A percentile compares a stretch with the other conserved stretches of the same genome.
Conservation (phyloP, 1,284 basidiomycete species). For the Leccinum subfulvum region DNA sequence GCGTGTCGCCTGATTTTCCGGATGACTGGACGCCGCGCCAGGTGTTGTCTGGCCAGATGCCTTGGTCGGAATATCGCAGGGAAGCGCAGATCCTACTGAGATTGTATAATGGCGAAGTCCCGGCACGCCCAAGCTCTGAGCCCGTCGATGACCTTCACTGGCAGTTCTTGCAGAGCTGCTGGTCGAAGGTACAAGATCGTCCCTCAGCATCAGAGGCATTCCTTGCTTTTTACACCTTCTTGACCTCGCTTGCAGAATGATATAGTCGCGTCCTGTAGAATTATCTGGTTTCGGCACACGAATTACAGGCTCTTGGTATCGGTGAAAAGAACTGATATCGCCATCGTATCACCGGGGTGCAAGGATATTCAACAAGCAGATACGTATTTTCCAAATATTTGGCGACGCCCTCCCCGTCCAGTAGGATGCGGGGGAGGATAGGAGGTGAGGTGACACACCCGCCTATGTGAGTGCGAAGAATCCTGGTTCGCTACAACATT, state of each 20-base stretch:
- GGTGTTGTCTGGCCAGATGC: conserved; percentile 20
- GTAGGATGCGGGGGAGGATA: no score
- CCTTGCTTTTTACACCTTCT: neutral
- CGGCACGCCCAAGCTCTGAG: conserved; percentile 8
- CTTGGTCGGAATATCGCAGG: conserved; percentile 19
- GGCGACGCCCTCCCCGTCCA: no score
- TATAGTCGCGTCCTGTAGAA: neutral
- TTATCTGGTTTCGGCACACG: neutral
- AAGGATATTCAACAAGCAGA: no score
- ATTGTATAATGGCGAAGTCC: conserved; percentile 8
- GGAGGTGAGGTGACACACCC: no score
- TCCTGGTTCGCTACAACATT: no score
- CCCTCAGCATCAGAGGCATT: neutral
- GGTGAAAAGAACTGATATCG: no score
- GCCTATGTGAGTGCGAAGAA: no score
- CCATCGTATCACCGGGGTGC: no score
- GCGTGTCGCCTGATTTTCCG: neutral
- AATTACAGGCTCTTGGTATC: no score
- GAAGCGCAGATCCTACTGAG: conserved; percentile 3
- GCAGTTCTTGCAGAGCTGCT: conserved; percentile 17
- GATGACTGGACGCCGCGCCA: neutral
- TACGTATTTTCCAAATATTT: no score
- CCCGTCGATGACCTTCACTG: conserved; percentile 7
- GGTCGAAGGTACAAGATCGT: conserved; percentile 14
- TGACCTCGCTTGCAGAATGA: conserved; percentile 7